Evolutionary conservation across 352 stramenopile species (phyloP).

Genomic region (Phytophthora pluvialis): DNA sequence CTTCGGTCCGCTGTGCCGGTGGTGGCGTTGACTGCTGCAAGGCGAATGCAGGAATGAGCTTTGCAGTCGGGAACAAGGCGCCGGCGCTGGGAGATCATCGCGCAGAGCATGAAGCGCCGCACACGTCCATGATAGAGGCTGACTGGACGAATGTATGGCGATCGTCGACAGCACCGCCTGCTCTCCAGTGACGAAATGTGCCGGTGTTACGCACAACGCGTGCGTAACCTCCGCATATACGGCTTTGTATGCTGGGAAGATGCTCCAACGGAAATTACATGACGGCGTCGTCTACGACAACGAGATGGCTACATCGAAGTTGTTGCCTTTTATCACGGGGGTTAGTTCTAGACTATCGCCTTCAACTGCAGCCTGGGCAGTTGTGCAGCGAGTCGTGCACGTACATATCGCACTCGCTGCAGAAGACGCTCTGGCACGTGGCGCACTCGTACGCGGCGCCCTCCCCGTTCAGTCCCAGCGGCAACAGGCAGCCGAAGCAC

Average conservation of each 20-base stretch:
- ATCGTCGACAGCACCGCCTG: slow-evolving; percentile 7
- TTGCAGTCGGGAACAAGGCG: background rate
- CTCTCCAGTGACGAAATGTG: slow-evolving; percentile 29
- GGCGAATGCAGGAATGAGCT: slow-evolving; percentile 24
- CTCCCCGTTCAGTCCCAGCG: slow-evolving; percentile 53
- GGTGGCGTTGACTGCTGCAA: background rate
- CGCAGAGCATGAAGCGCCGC: slow-evolving; percentile 14
- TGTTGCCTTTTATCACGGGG: slow-evolving; percentile 12
- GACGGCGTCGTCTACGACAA: slow-evolving; percentile 4
- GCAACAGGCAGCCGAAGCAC: slow-evolving; percentile 84
- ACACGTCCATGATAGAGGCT: background rate
- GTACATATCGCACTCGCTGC: slow-evolving; percentile 97
- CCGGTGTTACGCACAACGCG: slow-evolving; percentile 2
- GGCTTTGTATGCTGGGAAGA: slow-evolving; percentile 1
- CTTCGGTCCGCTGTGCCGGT: slow-evolving; percentile 4
- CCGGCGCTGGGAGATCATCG: background rate
- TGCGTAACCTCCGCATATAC: slow-evolving; percentile 17
- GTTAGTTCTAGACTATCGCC: background rate
- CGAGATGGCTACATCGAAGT: slow-evolving; percentile 21
- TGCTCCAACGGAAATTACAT: slow-evolving; percentile 13
- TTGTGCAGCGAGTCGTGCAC: slow-evolving; percentile 99
- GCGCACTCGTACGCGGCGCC: slow-evolving; percentile 84
- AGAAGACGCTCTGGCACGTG: slow-evolving; percentile 94
- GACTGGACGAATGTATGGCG: slow-evolving; percentile 1
- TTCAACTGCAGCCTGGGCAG: slow-evolving; percentile 94